Percentiles rank a stretch among this genome's conserved stretches.
phyloP scores from a whole-genome alignment of 139 green algal genomes.

The Coelastrella sp. region DNA sequence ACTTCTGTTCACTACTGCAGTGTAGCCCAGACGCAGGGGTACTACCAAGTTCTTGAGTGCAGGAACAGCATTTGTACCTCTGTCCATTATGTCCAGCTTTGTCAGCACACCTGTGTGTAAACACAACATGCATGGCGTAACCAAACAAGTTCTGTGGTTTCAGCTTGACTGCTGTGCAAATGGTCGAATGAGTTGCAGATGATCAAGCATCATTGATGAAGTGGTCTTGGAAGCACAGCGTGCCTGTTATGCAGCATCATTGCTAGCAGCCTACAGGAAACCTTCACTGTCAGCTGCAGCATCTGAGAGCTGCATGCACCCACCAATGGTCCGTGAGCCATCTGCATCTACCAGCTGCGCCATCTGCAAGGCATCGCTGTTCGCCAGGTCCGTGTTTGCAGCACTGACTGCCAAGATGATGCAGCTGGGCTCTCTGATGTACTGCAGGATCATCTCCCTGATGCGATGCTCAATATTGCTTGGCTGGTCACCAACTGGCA shows the following conservation, averaged over 20 bases:
- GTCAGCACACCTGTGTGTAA: conserved; percentile 73
- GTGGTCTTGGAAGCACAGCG: too few species aligned
- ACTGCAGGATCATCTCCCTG: conserved; percentile 83
- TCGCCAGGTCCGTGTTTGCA: conserved; percentile 89
- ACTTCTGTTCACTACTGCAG: conserved; percentile 89
- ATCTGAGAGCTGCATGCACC: background rate
- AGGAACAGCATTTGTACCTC: conserved; percentile 80
- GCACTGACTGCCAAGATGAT: conserved; percentile 91
- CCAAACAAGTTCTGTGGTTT: background rate
- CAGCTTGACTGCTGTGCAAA: background rate
- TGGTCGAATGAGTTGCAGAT: background rate
- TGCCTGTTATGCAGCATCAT: too few species aligned
- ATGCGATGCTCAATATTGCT: conserved; percentile 94
- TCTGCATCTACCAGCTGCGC: conserved; percentile 83
- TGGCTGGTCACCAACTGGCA: conserved; percentile 99
- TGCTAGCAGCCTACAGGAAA: too few species aligned
- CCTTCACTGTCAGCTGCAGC: background rate
- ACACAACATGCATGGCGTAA: background rate
- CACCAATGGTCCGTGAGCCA: conserved; percentile 76
- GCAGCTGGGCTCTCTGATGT: conserved; percentile 90
- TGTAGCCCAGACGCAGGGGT: conserved; percentile 93
- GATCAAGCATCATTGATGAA: too few species aligned
- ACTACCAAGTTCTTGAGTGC: conserved; percentile 90
- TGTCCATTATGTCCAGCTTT: conserved; percentile 96
- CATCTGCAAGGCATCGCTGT: conserved; percentile 87